Evolutionary conservation across 495 filamentous ascomycete species (phyloP).

Genomic region (Penicillium argentinense): DNA sequence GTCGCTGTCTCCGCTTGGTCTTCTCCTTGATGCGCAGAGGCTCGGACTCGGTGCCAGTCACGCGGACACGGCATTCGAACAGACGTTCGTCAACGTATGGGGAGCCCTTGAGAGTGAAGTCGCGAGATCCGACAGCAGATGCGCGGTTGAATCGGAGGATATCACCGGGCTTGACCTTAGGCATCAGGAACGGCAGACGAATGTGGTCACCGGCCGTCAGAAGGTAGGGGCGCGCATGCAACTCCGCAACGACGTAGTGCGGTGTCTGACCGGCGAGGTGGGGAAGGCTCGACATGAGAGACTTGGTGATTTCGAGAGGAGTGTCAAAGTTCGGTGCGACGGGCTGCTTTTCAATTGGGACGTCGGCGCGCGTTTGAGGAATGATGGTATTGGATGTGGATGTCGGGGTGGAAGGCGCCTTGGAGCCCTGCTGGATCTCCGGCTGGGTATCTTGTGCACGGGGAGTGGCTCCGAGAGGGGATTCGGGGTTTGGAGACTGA

Average conservation of each 20-base stretch:
- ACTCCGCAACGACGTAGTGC: constrained; percentile 84
- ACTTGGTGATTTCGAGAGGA: constrained; percentile 48
- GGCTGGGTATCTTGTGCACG: constrained; percentile 26
- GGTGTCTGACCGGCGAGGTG: constrained; percentile 72
- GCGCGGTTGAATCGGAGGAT: constrained; percentile 84
- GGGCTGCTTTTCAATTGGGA: constrained; percentile 34
- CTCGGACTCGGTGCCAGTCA: constrained; percentile 85
- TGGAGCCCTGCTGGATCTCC: constrained; percentile 7
- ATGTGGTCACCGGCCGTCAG: constrained; percentile 82
- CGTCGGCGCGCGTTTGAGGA: constrained; percentile 20
- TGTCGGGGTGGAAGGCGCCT: constrained; percentile 13
- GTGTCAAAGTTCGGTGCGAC: constrained; percentile 35
- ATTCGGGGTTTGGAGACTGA: constrained; percentile 25
- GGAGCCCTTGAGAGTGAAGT: constrained; percentile 80
- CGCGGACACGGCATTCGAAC: constrained; percentile 81
- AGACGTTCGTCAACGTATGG: constrained; percentile 77
- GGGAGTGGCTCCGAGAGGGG: constrained; percentile 31
- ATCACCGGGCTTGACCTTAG: constrained; percentile 77
- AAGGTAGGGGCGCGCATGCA: constrained; percentile 88
- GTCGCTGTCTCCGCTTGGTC: constrained; percentile 85
- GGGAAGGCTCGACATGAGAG: constrained; percentile 69
- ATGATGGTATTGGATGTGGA: constrained; percentile 15
- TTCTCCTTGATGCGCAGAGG: constrained; percentile 86
- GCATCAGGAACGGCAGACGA: constrained; percentile 94
- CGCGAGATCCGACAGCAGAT: constrained; percentile 73